A percentile compares a stretch with the other conserved stretches of the same genome.
phyloP scores from a whole-genome alignment of 2,329 filamentous ascomycete genomes.

The Hymenoscyphus fraxineus region DNA sequence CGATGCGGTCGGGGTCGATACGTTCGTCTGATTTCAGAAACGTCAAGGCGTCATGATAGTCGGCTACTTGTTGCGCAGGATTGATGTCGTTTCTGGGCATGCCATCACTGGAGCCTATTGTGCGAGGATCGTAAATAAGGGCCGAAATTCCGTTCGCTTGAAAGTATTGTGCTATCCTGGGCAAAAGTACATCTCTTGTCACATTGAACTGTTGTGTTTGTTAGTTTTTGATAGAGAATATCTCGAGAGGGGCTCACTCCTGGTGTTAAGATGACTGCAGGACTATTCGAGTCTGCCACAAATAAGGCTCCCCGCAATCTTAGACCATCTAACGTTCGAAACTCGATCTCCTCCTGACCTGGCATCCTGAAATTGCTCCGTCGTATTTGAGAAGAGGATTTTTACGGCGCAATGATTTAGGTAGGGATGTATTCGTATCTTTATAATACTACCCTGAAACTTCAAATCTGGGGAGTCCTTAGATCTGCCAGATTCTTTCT shows the following conservation, averaged over 20 bases:
- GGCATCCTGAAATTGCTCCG: too few species aligned
- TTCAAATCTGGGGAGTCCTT: too few species aligned
- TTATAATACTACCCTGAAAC: too few species aligned
- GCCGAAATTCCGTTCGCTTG: slow-evolving; percentile 34
- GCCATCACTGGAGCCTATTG: slow-evolving; percentile 34
- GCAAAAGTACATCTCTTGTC: slow-evolving; percentile 18
- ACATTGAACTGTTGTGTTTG: slow-evolving; percentile 18
- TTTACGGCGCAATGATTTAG: too few species aligned
- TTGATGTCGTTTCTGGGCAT: slow-evolving; percentile 35
- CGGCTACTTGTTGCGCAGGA: slow-evolving; percentile 32
- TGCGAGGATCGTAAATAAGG: slow-evolving; percentile 37
- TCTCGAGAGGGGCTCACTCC: slow-evolving; percentile 14
- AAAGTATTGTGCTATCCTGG: slow-evolving; percentile 19
- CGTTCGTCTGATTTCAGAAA: slow-evolving; percentile 26
- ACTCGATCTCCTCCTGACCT: slow-evolving; percentile 30
- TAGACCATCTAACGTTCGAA: slow-evolving; percentile 40
- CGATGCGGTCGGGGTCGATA: slow-evolving; percentile 34
- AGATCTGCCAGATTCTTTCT: too few species aligned
- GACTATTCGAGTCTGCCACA: slow-evolving; percentile 23
- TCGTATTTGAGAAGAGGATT: too few species aligned
- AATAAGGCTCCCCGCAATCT: slow-evolving; percentile 39
- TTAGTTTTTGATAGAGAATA: too few species aligned
- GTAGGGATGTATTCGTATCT: too few species aligned
- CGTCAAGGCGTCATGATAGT: slow-evolving; percentile 38
- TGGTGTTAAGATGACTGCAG: slow-evolving; percentile 22